These are phyloP conservation scores for Cucumis cinereus DNA, from an alignment of 306 rosid genomes.

Conservation along the genomic window DNA sequence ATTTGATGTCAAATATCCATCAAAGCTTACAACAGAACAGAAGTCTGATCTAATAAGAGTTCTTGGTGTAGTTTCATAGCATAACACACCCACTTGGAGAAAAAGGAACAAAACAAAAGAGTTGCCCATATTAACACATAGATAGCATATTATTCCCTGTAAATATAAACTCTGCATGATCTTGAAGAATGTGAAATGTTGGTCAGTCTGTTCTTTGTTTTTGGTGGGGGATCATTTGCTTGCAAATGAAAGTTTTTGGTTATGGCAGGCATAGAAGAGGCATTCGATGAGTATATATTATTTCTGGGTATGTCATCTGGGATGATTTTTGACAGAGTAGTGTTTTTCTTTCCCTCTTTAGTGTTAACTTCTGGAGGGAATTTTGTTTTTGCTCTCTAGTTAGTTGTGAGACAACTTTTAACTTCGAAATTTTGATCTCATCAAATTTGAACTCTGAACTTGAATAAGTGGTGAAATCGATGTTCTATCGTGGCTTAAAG, in stretches of 20 bases:
- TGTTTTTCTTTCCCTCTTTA: neutral
- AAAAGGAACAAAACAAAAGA: neutral
- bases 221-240: neutral
- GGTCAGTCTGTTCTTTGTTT: neutral
- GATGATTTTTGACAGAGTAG: constrained; percentile 1
- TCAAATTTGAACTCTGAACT: neutral
- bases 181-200: neutral
- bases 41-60: constrained; percentile 76
- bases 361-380: neutral
- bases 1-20: constrained; percentile 73
- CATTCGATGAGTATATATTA: neutral
- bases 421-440: neutral
- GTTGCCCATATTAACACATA: constrained; percentile 20
- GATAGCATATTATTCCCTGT: constrained; percentile 8
- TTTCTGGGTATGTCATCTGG: neutral
- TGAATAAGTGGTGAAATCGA: constrained; percentile 3
- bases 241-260: neutral
- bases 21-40: constrained; percentile 61
- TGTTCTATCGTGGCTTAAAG: neutral
- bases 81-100: constrained; percentile 18
- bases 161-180: constrained; percentile 7
- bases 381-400: neutral
- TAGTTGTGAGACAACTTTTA: neutral
- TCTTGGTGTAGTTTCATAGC: constrained; percentile 44
- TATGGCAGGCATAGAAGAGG: constrained; percentile 2